Evolutionary conservation across 2,329 filamentous ascomycete species (phyloP).

Genomic region (Phialophora expanda): DNA sequence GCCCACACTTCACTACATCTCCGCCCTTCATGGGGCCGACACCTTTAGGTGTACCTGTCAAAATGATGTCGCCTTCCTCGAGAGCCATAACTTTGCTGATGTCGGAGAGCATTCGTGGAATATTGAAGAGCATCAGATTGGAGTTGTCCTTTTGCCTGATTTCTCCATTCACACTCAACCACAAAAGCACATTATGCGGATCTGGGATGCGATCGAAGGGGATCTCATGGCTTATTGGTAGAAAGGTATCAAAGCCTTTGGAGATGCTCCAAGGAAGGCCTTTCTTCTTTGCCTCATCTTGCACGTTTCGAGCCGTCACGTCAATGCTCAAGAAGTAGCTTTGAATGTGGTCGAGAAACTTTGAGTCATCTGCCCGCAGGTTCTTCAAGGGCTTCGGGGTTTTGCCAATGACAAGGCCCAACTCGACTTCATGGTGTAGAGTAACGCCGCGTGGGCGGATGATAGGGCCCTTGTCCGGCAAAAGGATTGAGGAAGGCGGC

Average conservation of each 20-base stretch:
- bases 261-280: slow-evolving; percentile 94
- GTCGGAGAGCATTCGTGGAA: slow-evolving; percentile 84
- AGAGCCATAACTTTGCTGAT: slow-evolving; percentile 95
- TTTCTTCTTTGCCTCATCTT: slow-evolving; percentile 96
- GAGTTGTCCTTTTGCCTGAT: slow-evolving; percentile 84
- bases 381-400: slow-evolving; percentile 75
- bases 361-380: slow-evolving; percentile 62
- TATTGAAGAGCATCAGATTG: slow-evolving; percentile 90
- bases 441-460: slow-evolving; percentile 81
- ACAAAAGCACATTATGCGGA: slow-evolving; percentile 86
- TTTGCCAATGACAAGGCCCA: slow-evolving; percentile 75
- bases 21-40: slow-evolving; percentile 85
- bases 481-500: slow-evolving; percentile 82
- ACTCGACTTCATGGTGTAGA: slow-evolving; percentile 93
- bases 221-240: slow-evolving; percentile 83
- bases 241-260: slow-evolving; percentile 98
- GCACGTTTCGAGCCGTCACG: slow-evolving; percentile 94
- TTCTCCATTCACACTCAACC: slow-evolving; percentile 80
- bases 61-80: slow-evolving; percentile 85
- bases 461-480: slow-evolving; percentile 72
- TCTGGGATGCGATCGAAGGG: slow-evolving; percentile 79
- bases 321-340: slow-evolving; percentile 91
- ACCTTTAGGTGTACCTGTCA: slow-evolving; percentile 97
- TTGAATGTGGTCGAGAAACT: slow-evolving; percentile 80
- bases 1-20: slow-evolving; percentile 83